Percentiles rank a stretch among this genome's conserved stretches.
These are phyloP conservation scores for Cylindrodendrum hubeiense DNA, from an alignment of 2,329 filamentous ascomycete genomes.

Conservation along the genomic window DNA sequence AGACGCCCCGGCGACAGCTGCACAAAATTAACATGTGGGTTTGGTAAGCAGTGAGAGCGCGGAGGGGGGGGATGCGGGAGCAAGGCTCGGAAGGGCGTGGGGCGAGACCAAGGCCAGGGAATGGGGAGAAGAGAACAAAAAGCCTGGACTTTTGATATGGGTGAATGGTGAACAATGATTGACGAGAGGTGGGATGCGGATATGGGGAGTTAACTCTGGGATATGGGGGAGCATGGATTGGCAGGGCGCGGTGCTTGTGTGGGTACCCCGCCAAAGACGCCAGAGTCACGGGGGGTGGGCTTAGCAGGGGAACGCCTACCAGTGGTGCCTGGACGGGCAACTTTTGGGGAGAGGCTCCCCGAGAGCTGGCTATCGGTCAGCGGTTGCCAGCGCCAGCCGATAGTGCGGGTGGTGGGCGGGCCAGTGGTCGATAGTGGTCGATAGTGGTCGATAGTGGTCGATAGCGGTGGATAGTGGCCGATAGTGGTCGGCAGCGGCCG, in stretches of 20 bases:
- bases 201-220: slow-evolving; percentile 39
- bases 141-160: slow-evolving; percentile 23
- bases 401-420: slow-evolving; percentile 1
- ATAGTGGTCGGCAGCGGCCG: slow-evolving; percentile 1
- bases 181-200: slow-evolving; percentile 38
- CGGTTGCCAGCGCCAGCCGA: not conserved
- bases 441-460: no score
- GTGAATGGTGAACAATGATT: slow-evolving; percentile 32
- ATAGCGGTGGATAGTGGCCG: not conserved
- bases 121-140: slow-evolving; percentile 25
- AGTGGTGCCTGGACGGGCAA: not conserved
- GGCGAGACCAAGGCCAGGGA: slow-evolving; percentile 10
- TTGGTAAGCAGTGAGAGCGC: slow-evolving; percentile 43
- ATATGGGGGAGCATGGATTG: slow-evolving; percentile 49
- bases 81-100: slow-evolving; percentile 9
- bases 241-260: slow-evolving; percentile 52
- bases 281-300: slow-evolving; percentile 37
- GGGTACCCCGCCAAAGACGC: slow-evolving; percentile 48
- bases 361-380: slow-evolving; percentile 8
- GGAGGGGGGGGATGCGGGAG: slow-evolving; percentile 35
- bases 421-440: no score
- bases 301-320: slow-evolving; percentile 23
- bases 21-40: slow-evolving; percentile 69
- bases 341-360: slow-evolving; percentile 9
- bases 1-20: slow-evolving; percentile 66